These are phyloP conservation scores for Cryptococcus maquisensis DNA, from an alignment of 1,284 basidiomycete species.

Conservation along the genomic window DNA sequence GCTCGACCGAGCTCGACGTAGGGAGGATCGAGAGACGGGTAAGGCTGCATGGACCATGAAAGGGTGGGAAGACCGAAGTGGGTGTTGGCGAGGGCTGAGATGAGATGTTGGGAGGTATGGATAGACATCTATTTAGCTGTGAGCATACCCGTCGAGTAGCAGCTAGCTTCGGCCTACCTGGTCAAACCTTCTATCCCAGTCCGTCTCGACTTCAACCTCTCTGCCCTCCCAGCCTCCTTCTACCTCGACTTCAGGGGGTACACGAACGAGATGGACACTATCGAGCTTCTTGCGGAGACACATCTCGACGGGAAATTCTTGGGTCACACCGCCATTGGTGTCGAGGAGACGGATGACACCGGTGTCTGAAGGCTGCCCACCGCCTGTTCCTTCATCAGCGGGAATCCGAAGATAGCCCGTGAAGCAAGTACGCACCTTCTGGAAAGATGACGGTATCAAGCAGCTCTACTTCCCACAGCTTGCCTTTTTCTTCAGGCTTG, in stretches of 20 bases:
- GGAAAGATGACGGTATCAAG: constrained; percentile 84
- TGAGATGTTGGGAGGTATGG: constrained; percentile 76
- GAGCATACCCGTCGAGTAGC: neutral
- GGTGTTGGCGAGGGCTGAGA: constrained; percentile 74
- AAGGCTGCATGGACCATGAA: constrained; percentile 59
- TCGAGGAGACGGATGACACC: constrained; percentile 55
- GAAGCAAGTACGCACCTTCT: constrained; percentile 51
- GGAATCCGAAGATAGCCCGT: neutral
- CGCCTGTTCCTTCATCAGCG: constrained; percentile 52
- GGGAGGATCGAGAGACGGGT: constrained; percentile 60
- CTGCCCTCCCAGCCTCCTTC: constrained; percentile 50
- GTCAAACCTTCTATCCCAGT: constrained; percentile 68
- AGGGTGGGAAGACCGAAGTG: constrained; percentile 66
- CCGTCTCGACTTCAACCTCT: constrained; percentile 60
- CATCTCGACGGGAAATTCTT: constrained; percentile 62
- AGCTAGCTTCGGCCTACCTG: constrained; percentile 57
- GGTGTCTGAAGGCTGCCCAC: constrained; percentile 77
- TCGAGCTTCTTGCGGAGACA: constrained; percentile 67
- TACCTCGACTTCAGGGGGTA: constrained; percentile 52
- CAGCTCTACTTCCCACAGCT: constrained; percentile 56
- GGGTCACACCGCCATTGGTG: constrained; percentile 42
- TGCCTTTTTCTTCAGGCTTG: constrained; percentile 11
- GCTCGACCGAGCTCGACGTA: constrained; percentile 74
- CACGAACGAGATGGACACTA: constrained; percentile 69
- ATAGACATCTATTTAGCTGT: constrained; percentile 63